Evolutionary conservation across 2,329 filamentous ascomycete species (phyloP).

Genomic region (Fusarium sp.): DNA sequence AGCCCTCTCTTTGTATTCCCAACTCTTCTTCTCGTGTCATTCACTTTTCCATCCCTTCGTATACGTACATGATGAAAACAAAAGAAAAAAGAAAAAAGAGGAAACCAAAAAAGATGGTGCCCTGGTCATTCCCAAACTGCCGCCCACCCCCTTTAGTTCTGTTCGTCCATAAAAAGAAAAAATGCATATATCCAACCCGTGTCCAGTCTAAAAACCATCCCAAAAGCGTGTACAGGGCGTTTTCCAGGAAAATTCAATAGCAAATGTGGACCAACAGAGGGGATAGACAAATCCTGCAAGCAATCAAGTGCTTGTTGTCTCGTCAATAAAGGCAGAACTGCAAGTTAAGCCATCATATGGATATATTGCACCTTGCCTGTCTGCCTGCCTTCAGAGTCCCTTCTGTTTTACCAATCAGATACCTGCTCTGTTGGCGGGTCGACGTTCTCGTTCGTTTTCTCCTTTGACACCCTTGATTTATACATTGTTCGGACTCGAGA

Average conservation of each 20-base stretch:
- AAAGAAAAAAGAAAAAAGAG: neutral
- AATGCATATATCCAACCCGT: slow-evolving; percentile 23
- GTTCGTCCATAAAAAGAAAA: slow-evolving; percentile 14
- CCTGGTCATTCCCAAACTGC: slow-evolving; percentile 3
- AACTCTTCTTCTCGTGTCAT: slow-evolving; percentile 3
- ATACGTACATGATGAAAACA: slow-evolving; percentile 27
- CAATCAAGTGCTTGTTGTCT: neutral
- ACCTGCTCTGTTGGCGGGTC: slow-evolving; percentile 43
- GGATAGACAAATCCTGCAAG: slow-evolving; percentile 11
- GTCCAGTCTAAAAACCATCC: slow-evolving; percentile 37
- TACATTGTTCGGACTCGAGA: slow-evolving; percentile 52
- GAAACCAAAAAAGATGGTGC: neutral
- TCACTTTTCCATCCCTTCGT: slow-evolving; percentile 22
- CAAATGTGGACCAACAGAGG: slow-evolving; percentile 23
- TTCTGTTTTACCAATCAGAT: slow-evolving; percentile 41
- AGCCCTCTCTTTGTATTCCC: slow-evolving; percentile 29
- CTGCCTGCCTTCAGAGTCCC: slow-evolving; percentile 9
- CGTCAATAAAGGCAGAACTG: neutral
- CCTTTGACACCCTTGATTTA: slow-evolving; percentile 12
- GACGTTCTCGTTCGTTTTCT: neutral
- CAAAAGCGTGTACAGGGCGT: slow-evolving; percentile 40
- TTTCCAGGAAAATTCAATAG: slow-evolving; percentile 10
- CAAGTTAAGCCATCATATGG: neutral
- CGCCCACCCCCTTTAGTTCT: slow-evolving; percentile 10
- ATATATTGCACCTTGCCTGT: slow-evolving; percentile 22